Conservation (phyloP, 306 rosid species). For the Vigna trinervia region DNA sequence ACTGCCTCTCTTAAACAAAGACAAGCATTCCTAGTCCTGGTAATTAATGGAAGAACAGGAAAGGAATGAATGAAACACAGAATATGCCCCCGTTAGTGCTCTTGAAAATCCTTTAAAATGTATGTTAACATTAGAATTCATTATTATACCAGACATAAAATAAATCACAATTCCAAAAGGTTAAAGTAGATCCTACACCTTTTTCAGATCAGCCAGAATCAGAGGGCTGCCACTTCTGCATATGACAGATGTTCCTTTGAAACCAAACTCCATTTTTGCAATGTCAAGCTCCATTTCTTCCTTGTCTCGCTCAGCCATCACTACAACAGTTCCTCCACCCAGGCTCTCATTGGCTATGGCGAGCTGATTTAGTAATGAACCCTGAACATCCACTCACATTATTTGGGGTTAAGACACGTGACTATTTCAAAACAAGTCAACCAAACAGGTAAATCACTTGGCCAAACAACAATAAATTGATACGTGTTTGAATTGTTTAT, state of each 20-base stretch:
- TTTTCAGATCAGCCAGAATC: constrained; percentile 88
- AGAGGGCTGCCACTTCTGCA: constrained; percentile 96
- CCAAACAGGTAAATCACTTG: background rate
- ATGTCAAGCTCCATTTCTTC: constrained; percentile 97
- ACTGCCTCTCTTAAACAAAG: constrained; percentile 29
- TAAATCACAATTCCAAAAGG: constrained; percentile 17
- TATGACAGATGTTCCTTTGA: constrained; percentile 89
- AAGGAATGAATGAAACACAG: constrained; percentile 1
- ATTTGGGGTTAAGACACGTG: constrained; percentile 27
- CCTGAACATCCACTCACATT: constrained; percentile 55
- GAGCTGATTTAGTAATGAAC: constrained; percentile 86
- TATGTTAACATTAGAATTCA: constrained; percentile 16
- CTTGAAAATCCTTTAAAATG: constrained; percentile 16
- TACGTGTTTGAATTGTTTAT: constrained; percentile 11
- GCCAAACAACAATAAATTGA: constrained; percentile 13
- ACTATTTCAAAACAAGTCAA: constrained; percentile 25
- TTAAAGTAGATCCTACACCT: constrained; percentile 55
- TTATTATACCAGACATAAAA: constrained; percentile 15
- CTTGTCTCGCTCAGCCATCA: constrained; percentile 95
- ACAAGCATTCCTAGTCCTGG: constrained; percentile 30
- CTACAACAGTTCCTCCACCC: constrained; percentile 88
- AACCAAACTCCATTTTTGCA: constrained; percentile 92
- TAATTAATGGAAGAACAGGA: constrained; percentile 8
- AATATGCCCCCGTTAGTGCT: background rate
- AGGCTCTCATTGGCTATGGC: constrained; percentile 91